phyloP scores from a whole-genome alignment of 805 yeast genomes.

The Torulaspora indica region DNA sequence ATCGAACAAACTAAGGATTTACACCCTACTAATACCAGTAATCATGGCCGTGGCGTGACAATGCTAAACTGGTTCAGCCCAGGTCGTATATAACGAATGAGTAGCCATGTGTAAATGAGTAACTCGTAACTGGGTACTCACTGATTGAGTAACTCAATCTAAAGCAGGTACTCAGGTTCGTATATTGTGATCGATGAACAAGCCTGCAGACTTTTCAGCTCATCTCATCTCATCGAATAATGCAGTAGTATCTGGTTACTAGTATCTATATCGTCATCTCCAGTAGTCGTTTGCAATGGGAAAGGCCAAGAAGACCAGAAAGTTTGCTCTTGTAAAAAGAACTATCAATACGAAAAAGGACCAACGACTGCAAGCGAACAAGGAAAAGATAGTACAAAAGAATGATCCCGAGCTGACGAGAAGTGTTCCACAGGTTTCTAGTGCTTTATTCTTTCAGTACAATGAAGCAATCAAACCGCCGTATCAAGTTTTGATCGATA shows the following conservation, averaged over 20 bases:
- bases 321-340: slow-evolving; percentile 89
- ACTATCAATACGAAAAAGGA: slow-evolving; percentile 66
- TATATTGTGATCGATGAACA: neutral
- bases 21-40: no score
- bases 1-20: no score
- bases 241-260: no score
- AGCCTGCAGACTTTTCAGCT: neutral
- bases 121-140: no score
- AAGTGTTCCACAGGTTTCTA: slow-evolving; percentile 87
- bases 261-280: neutral
- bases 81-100: no score
- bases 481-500: slow-evolving; percentile 91
- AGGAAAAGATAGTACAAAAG: slow-evolving; percentile 39
- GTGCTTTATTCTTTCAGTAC: slow-evolving; percentile 90
- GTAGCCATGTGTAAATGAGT: no score
- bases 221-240: slow-evolving; percentile 10
- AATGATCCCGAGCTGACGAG: slow-evolving; percentile 75
- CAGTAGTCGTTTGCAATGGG: slow-evolving; percentile 60
- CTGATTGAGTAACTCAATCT: neutral
- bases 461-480: slow-evolving; percentile 97
- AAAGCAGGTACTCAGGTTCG: no score
- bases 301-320: slow-evolving; percentile 93
- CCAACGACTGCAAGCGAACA: slow-evolving; percentile 46
- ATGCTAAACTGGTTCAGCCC: no score
- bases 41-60: no score